Base-by-base conservation (phyloP, 352 stramenopile species). In the Pythium vanterpoolii region DNA sequence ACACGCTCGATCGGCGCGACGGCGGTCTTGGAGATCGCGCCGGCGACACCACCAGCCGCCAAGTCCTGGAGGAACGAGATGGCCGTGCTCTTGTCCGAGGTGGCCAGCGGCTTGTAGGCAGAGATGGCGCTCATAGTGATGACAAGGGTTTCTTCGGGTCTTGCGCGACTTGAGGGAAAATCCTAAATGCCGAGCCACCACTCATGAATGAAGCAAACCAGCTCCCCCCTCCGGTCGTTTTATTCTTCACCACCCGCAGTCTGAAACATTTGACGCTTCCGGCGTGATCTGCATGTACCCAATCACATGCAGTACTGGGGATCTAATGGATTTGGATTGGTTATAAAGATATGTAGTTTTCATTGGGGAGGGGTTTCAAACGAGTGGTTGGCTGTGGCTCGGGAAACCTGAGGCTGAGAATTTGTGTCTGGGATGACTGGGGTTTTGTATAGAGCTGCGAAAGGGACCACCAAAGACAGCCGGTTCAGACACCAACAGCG, bases 1-100 rank as follows among this genome's bases (percentile, higher is more conserved):
- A 97, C 87, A 69, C 90, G 86, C 71, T 96, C 88, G 48, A 96
- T 94, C 54, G 88, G 88, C 44, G 88, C 90, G 34, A 96, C 86
- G 30, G 85, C 79, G 40, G 90, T 97, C 85, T 97, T 97, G 55
- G 87, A 95, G 76, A 96, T 95, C 64, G 74, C 78, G 48, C 86
- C 88, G 26, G 90, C 82, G 14, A 96, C 73, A 66, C 90, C 90
- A 60, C 89, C 90, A 26, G 88, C 86, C 42, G 86, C 66, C 50
- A 97, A 74, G 71, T 97, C 88, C 46, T 85, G 59, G 1, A 95
- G 28, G 75, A 97, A 97, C 8, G 73, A 77, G 43, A 78, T 42
- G 51, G 62, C 78, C 19, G 53, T 55, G 57, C 60, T 71, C 49
- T 89, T 82, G 31, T 90, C 79, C 43, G 85, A 87, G 23, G 83